phyloP scores from a whole-genome alignment of 768 basidiomycete genomes.

The Xerocomellus amylosporus region DNA sequence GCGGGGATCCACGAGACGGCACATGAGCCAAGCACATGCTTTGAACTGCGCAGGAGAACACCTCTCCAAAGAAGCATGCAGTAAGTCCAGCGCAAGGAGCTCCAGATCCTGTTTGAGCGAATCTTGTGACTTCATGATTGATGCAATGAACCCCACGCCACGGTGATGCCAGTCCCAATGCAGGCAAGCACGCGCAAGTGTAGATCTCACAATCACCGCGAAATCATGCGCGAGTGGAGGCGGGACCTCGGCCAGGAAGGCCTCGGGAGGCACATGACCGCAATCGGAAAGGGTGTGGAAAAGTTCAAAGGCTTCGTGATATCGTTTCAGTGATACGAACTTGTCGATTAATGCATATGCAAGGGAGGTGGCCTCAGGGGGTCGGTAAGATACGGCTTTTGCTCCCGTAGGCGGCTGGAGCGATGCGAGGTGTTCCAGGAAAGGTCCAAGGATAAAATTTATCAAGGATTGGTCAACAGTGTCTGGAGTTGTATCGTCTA shows the following conservation, averaged over 20 bases:
- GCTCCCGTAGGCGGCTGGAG: constrained; percentile 28
- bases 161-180: constrained; percentile 52
- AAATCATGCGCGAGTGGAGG: constrained; percentile 37
- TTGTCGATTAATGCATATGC: constrained; percentile 45
- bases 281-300: constrained; percentile 48
- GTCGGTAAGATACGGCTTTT: constrained; percentile 35
- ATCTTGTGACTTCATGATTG: constrained; percentile 26
- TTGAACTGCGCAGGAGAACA: constrained; percentile 37
- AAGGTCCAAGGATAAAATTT: constrained; percentile 30
- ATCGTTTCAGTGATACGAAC: constrained; percentile 36
- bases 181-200: constrained; percentile 50
- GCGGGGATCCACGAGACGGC: constrained; percentile 31
- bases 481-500: constrained; percentile 13
- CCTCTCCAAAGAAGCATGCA: constrained; percentile 41
- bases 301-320: constrained; percentile 41
- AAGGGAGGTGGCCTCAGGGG: constrained; percentile 37
- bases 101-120: constrained; percentile 24
- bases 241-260: constrained; percentile 39
- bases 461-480: constrained; percentile 22
- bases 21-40: constrained; percentile 43
- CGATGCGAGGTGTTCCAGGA: constrained; percentile 29
- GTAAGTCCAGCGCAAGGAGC: constrained; percentile 41
- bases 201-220: constrained; percentile 45
- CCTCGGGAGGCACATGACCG: constrained; percentile 46
- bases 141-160: constrained; percentile 40